Evolutionary conservation across 345 rosid species (phyloP).

Genomic region (Limnanthes douglasii): DNA sequence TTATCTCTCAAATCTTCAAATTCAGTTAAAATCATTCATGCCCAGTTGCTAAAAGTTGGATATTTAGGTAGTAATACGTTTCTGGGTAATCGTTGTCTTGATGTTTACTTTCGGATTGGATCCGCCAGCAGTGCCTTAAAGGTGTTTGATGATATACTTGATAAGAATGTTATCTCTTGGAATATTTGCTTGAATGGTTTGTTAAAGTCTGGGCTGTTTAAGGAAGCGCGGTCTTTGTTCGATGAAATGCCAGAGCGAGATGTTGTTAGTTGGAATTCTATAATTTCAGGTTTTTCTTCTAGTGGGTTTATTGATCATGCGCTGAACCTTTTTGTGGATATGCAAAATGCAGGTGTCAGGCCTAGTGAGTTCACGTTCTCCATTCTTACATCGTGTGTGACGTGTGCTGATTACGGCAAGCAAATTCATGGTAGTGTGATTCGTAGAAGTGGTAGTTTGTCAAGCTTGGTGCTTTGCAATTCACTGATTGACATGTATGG

Average conservation of each 20-base stretch:
- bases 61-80: slow-evolving; percentile 22
- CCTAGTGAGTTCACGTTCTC: slow-evolving; percentile 48
- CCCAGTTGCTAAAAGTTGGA: slow-evolving; percentile 47
- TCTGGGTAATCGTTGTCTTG: slow-evolving; percentile 58
- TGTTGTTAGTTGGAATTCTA: slow-evolving; percentile 59
- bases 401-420: slow-evolving; percentile 30
- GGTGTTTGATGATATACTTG: slow-evolving; percentile 27
- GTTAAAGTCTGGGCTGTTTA: slow-evolving; percentile 10
- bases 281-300: slow-evolving; percentile 36
- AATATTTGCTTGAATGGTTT: slow-evolving; percentile 42
- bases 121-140: slow-evolving; percentile 19
- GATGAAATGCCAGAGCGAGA: slow-evolving; percentile 60
- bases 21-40: slow-evolving; percentile 28
- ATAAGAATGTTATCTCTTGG: slow-evolving; percentile 45
- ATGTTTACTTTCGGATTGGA: slow-evolving; percentile 37
- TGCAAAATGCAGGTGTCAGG: slow-evolving; percentile 27
- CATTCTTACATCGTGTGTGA: slow-evolving; percentile 29
- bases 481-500: slow-evolving; percentile 60
- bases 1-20: slow-evolving; percentile 18
- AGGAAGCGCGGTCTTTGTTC: slow-evolving; percentile 23
- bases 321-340: slow-evolving; percentile 25
- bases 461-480: slow-evolving; percentile 48
- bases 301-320: slow-evolving; percentile 22
- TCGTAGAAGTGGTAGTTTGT: slow-evolving; percentile 20
- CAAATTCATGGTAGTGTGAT: slow-evolving; percentile 48